Evolutionary conservation across 192 early-diverging fungal genomes (phyloP), one percentile per base, ranked within the genome.

Genomic region (Backusella psychrophila): DNA sequence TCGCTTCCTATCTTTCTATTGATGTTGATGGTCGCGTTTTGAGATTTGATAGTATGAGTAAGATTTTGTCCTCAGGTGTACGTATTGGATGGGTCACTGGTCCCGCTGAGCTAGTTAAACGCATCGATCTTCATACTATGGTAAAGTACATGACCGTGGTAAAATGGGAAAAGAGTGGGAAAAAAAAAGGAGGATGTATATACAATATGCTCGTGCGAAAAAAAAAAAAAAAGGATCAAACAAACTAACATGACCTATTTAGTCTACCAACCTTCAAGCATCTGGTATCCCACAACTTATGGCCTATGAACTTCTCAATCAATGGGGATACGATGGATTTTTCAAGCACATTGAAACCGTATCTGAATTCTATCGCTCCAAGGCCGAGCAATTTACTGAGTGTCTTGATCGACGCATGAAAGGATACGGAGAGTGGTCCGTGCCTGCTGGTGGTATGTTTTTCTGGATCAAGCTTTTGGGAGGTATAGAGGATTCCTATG

Each of bases 31-130:
- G 90, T 2, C 90, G 97, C 9, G 95, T 99, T 0, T 86, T 99
- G 29, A 90, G 97, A 1, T 92, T 97, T 67, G 97, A 99, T 78
- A 94, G 92, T 33, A 91, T 99, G 78, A 95, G 93, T 81, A 99
- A 99, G 80, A 90, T 99, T 66, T 74, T 99, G 39, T 94, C 93
- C 6, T 92, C 94, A 1, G 97, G 97, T 33, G 71, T 95, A 73
- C 92, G 97, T 46, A 80, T 96, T 26, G 96, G 96, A 2, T 94
- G 93, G 93, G 84, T 89, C 12, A 91, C 92, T 14, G 89, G 89
- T 15, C 91, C 89, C 0, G 79, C 76, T 23, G 88, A 87, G 56
- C 86, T 99, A 12, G 82, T 96, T 3, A 90, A 94, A 31, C 87
- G 92, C 53, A 95, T 99, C 66, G 89, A 91, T 71, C 85, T 96